Conservation (phyloP, 169 alveolate genomes). For the Plasmodium vinckei region DNA sequence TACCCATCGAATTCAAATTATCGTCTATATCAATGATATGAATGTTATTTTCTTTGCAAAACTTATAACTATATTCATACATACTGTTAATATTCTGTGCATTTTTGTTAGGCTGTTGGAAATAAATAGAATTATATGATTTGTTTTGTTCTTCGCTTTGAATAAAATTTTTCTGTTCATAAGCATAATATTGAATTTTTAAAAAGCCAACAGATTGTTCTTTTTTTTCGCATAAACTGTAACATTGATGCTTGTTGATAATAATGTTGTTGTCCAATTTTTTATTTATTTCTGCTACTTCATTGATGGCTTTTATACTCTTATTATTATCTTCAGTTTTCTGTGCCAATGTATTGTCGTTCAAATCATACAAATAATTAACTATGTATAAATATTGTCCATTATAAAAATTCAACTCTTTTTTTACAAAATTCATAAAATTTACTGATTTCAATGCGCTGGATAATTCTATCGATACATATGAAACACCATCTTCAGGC, state of each 20-base stretch:
- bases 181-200: conserved; percentile 43
- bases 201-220: conserved; percentile 33
- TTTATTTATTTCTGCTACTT: not conserved
- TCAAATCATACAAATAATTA: conserved; percentile 14
- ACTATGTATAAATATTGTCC: conserved; percentile 21
- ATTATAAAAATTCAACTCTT: conserved; percentile 62
- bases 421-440: conserved; percentile 36
- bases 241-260: conserved; percentile 26
- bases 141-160: conserved; percentile 4
- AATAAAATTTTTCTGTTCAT: conserved; percentile 22
- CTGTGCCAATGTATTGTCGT: not conserved
- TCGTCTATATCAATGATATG: conserved; percentile 10
- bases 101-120: too few species aligned
- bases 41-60: conserved; percentile 49
- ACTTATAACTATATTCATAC: conserved; percentile 41
- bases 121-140: too few species aligned
- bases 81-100: conserved; percentile 1
- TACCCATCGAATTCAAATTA: not conserved
- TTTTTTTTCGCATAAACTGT: conserved; percentile 2
- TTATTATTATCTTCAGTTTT: not conserved
- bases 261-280: conserved; percentile 5
- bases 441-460: not conserved
- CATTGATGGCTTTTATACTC: not conserved
- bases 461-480: conserved; percentile 63
- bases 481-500: conserved; percentile 62